Base-by-base conservation (phyloP, 208 protist genomes). In the Trypanosoma cruzi region DNA sequence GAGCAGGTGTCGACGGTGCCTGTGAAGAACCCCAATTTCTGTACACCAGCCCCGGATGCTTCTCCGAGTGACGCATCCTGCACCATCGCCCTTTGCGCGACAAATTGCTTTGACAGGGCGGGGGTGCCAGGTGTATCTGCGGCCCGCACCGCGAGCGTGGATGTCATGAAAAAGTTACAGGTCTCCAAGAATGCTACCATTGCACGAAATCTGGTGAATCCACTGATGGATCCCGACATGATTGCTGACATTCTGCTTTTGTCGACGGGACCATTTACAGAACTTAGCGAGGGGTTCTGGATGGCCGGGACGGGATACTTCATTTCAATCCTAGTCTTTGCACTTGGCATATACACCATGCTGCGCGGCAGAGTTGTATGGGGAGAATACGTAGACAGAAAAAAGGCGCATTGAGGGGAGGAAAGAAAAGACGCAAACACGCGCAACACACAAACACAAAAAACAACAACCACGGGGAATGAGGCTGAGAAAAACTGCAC, bases 301-400 rank as follows among this genome's bases (percentile, higher is more conserved):
- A 91, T 92, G 81, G 64, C 89, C 2, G 86, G 76, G 32, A 65
- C 65, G 28, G 85, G 85, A 48, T 92, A 88, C 77, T 92, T 94
- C 70, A 72, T 92, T 13, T 83, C 79, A 10, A 46, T 80, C 4
- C 64, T 92, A 22, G 88, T 88, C 68, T 90, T 86, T 54, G 65
- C 85, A 24, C 32, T 90, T 1, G 78, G 78, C 48, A 80, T 92
- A 52, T 88, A 82, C 71, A 49, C 86, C 37, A 76, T 92, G 60
- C 84, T 89, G 58, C 73, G 81, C 42, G 89, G 85, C 29, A 70
- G 69, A 63, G 80, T 60, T 57, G 67, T 87, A 6, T 85, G 80
- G 87, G 72, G 72, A 59, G 31, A 70, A 34, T 62, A 49, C 40
- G 31, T 55, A 29, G 36, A 61, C 2, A 31, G 20, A 37, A 50